Base-by-base conservation (phyloP, 345 rosid genomes). In the Hypericum androsaemum region DNA sequence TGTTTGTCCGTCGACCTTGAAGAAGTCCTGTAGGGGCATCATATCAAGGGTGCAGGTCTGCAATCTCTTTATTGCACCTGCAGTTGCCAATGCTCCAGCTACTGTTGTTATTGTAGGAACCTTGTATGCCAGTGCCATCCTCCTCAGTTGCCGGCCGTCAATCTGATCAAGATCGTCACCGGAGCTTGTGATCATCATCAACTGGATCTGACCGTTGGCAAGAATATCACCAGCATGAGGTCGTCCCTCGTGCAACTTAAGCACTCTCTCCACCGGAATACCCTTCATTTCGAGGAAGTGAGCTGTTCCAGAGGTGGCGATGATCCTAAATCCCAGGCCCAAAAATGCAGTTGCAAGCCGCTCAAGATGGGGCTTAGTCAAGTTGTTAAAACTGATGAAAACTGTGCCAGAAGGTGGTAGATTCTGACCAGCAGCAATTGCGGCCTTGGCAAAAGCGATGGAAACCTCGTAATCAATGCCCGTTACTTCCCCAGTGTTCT, bases 191-290 rank as follows among this genome's bases (percentile, higher is more conserved):
- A 88, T 86, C 59, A 85, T 80, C 94, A 88, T 80, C 80, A 92
- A 61, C 58, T 92, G 94, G 60, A 92, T 79, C 45, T 83, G 84
- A 43, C 97, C 95, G 44, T 86, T 92, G 32, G 97, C 87, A 54
- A 92, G 71, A 94, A 85, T 80, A 70, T 92, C 99, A 52, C 90
- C 98, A 46, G 94, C 94, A 73, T 92, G 87, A 41, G 95, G 98
- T 37, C 94, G 66, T 38, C 97, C 99, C 66, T 88, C 94, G 6
- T 92, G 97, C 85, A 92, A 44, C 78, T 92, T 92, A 69, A 92
- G 71, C 63, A 88, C 94, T 59, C 77, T 61, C 60, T 92, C 95
- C 51, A 73, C 87, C 0, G 81, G 76, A 17, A 88, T 74, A 37
- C 85, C 88, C 64, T 83, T 79, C 46, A 85, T 66, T 58, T 86